Evolutionary conservation across 148 eudicot genomes (phyloP).

Genomic region (Camellia lanceoleosa): DNA sequence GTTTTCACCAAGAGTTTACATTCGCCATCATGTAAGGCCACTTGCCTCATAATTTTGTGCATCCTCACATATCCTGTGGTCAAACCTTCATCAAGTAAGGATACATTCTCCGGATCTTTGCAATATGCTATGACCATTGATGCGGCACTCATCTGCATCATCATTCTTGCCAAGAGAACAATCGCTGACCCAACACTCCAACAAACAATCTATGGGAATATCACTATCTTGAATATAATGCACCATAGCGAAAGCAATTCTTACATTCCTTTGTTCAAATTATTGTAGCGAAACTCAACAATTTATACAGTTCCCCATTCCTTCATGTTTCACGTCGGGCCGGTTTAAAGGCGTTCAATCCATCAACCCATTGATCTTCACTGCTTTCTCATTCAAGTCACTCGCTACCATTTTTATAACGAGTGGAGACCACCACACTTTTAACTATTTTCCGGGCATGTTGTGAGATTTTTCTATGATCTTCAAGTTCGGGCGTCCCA

Average conservation of each 20-base stretch:
- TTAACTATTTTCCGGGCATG: neutral
- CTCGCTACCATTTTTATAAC: slow-evolving; percentile 1
- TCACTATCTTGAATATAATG: slow-evolving; percentile 16
- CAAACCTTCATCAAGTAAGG: slow-evolving; percentile 17
- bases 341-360: neutral
- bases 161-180: neutral
- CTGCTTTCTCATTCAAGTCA: neutral
- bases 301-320: neutral
- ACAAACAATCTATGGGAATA: neutral
- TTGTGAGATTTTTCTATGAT: neutral
- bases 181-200: slow-evolving; percentile 14
- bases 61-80: neutral
- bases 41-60: slow-evolving; percentile 13
- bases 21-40: slow-evolving; percentile 1
- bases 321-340: neutral
- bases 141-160: too few relatives aligned
- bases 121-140: neutral
- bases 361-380: neutral
- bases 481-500: neutral
- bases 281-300: slow-evolving; percentile 2
- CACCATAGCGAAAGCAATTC: slow-evolving; percentile 16
- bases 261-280: neutral
- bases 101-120: neutral
- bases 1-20: slow-evolving; percentile 7
- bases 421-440: slow-evolving; percentile 4